Evolutionary conservation across 73 alveolate genomes (phyloP), one percentile per base, ranked within the genome.

Genomic region (Symbiodinium natans): DNA sequence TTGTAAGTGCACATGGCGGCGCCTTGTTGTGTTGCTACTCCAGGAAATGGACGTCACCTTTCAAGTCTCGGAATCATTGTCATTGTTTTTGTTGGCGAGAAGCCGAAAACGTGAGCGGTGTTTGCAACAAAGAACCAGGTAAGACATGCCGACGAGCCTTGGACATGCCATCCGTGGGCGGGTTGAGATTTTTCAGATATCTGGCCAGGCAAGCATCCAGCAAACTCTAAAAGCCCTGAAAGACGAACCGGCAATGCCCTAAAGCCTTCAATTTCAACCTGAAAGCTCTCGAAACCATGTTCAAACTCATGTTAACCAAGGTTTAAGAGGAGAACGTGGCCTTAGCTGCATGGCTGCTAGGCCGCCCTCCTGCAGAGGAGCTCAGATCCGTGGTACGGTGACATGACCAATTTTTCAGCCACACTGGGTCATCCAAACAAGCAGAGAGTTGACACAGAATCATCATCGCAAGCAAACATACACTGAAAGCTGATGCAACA

Each of bases 11-110:
- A n/a, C n/a, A n/a, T n/a, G n/a, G n/a, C n/a, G 41, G 73, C 71
- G 71, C 98, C 99, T 99, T 99, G 99, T 99, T 39, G 99, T 99
- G 99, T 99, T 99, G 92, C 99, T 99, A 46, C 99, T 99, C 99
- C 99, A 99, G 93, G 99, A 99, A 89, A 99, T 93, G n/a, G 99
- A 99, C 36, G 99, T 99, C 54, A 99, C 99, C 99, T 99, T 99
- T n/a, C n/a, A n/a, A n/a, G n/a, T n/a, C n/a, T n/a, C n/a, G n/a
- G n/a, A n/a, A n/a, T n/a, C n/a, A n/a, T n/a, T n/a, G n/a, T n/a
- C n/a, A n/a, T n/a, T n/a, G n/a, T n/a, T n/a, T n/a, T n/a, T n/a
- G n/a, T n/a, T n/a, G n/a, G n/a, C n/a, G n/a, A n/a, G n/a, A n/a
- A n/a, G n/a, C n/a, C n/a, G n/a, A n/a, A n/a, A n/a, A n/a, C n/a